These are phyloP conservation scores for Boletus insuetus DNA, from an alignment of 768 basidiomycete species.

Conservation along the genomic window DNA sequence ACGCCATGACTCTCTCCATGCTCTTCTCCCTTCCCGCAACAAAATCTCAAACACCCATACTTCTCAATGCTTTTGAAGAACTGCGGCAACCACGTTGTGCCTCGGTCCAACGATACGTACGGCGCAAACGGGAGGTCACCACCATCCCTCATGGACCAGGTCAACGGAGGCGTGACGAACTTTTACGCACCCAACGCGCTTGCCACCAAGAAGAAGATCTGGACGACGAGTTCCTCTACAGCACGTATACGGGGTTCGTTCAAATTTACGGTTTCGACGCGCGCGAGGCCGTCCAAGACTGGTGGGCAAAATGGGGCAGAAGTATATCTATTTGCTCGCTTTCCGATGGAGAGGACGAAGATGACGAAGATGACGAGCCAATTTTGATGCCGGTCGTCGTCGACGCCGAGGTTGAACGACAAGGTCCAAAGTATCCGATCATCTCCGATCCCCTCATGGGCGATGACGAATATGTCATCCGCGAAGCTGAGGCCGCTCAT, in stretches of 20 bases:
- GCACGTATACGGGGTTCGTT: slow-evolving; percentile 49
- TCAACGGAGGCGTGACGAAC: slow-evolving; percentile 45
- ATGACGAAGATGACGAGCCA: background rate
- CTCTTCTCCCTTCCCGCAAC: slow-evolving; percentile 52
- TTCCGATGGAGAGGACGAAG: background rate
- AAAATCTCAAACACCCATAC: slow-evolving; percentile 43
- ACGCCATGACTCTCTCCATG: slow-evolving; percentile 55
- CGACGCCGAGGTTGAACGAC: slow-evolving; percentile 13
- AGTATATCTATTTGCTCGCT: slow-evolving; percentile 5
- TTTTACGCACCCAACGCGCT: slow-evolving; percentile 28
- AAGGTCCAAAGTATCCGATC: background rate
- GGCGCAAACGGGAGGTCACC: slow-evolving; percentile 42
- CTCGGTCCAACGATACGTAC: slow-evolving; percentile 39
- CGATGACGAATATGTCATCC: slow-evolving; percentile 7
- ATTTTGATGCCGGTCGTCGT: slow-evolving; percentile 6
- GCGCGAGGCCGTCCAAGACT: slow-evolving; percentile 54
- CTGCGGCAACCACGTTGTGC: slow-evolving; percentile 49
- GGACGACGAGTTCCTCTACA: slow-evolving; percentile 38
- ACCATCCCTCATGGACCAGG: slow-evolving; percentile 41
- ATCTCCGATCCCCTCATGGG: slow-evolving; percentile 15
- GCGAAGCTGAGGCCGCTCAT: slow-evolving; percentile 4
- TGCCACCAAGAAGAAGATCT: slow-evolving; percentile 38
- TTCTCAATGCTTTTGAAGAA: slow-evolving; percentile 57
- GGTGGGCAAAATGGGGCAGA: slow-evolving; percentile 57
- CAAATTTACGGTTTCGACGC: slow-evolving; percentile 48